Evolutionary conservation across 139 green algal species (phyloP).

Genomic region (Asterochloris sp.): DNA sequence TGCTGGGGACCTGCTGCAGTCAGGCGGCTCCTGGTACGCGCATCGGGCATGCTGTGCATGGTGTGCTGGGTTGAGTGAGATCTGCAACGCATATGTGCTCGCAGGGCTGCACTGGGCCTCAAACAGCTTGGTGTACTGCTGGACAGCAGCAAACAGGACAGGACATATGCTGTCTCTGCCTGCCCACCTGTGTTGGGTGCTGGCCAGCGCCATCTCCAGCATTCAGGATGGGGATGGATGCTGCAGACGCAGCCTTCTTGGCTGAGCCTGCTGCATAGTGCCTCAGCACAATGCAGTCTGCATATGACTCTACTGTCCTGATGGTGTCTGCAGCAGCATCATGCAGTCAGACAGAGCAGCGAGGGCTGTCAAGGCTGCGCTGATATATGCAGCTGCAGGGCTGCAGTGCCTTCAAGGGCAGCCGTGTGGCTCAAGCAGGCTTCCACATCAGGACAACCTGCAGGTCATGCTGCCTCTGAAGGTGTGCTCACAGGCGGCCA

Average conservation of each 20-base stretch:
- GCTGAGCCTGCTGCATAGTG: slow-evolving; percentile 88
- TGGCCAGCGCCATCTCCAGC: slow-evolving; percentile 96
- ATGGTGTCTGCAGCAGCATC: slow-evolving; percentile 85
- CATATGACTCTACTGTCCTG: slow-evolving; percentile 93
- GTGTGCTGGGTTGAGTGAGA: neutral
- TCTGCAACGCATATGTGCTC: neutral
- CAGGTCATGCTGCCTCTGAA: too few species aligned
- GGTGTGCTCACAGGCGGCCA: too few species aligned
- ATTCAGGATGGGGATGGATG: slow-evolving; percentile 91
- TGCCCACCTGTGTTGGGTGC: slow-evolving; percentile 88
- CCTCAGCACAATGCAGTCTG: slow-evolving; percentile 94
- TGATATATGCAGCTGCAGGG: too few species aligned
- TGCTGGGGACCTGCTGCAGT: too few species aligned
- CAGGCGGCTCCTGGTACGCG: too few species aligned
- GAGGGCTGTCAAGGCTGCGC: too few species aligned
- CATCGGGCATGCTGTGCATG: neutral
- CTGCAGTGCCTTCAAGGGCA: neutral
- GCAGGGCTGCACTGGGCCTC: neutral
- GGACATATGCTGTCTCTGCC: too few species aligned
- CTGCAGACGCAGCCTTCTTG: slow-evolving; percentile 70
- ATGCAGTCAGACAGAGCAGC: neutral
- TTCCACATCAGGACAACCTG: too few species aligned
- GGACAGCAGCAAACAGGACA: neutral
- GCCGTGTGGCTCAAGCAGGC: neutral
- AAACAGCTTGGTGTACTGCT: too few species aligned